Evolutionary conservation across 495 filamentous ascomycete genomes (phyloP).

Genomic region (Darksidea phi): DNA sequence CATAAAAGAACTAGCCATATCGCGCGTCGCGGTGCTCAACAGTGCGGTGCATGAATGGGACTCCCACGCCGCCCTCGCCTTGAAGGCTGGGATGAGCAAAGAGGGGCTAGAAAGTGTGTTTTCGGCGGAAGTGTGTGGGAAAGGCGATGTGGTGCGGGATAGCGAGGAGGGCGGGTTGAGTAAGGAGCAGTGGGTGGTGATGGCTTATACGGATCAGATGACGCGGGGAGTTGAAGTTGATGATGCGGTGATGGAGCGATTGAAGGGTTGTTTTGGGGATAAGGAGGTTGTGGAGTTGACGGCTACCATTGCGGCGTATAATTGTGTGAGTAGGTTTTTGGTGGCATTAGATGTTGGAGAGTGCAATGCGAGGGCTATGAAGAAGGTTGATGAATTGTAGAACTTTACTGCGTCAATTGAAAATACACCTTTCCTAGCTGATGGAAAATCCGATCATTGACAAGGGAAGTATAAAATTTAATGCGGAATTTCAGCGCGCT

Average conservation of each 20-base stretch:
- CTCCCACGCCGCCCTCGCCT: constrained; percentile 37
- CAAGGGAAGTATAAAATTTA: too few relatives aligned
- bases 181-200: constrained; percentile 36
- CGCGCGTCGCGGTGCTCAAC: constrained; percentile 44
- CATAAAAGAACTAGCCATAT: constrained; percentile 41
- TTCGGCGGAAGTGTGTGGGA: constrained; percentile 48
- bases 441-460: too few relatives aligned
- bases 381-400: constrained; percentile 20
- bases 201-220: constrained; percentile 45
- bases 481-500: too few relatives aligned
- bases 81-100: constrained; percentile 19
- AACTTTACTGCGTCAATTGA: too few relatives aligned
- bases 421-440: too few relatives aligned
- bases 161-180: constrained; percentile 29
- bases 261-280: constrained; percentile 57
- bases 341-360: constrained; percentile 80
- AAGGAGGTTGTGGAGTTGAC: constrained; percentile 54
- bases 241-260: constrained; percentile 37
- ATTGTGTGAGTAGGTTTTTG: constrained; percentile 82
- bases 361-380: constrained; percentile 45
- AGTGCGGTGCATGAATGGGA: constrained; percentile 45
- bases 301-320: constrained; percentile 75
- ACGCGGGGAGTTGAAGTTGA: constrained; percentile 38
- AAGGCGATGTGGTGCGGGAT: constrained; percentile 44
- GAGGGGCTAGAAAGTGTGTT: constrained; percentile 24